Base-by-base conservation (phyloP, 306 rosid species). In the Sechiopsis laciniata region DNA sequence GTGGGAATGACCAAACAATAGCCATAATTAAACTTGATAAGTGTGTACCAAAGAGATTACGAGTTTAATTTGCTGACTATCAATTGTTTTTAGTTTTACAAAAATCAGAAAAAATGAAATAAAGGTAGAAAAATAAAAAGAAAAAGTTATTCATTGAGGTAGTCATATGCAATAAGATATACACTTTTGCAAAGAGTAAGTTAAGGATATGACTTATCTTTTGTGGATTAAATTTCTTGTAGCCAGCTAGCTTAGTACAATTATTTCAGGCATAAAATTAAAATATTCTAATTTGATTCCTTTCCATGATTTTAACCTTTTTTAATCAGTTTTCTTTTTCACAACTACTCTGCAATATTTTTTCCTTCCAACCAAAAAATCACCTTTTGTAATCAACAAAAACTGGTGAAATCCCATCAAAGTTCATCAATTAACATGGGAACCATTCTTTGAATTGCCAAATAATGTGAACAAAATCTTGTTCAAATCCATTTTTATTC, bases 281-380 rank as follows among this genome's bases (percentile, higher is more conserved):
- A 63, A 5, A 63, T 63, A 63, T 66, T 45, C 72, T 10, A 10
- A 66, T 68, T 68, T 68, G 73, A 24, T 68, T 19, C 57, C 57
- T 42, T 68, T 68, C 73, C 42, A 46, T 68, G 73, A 48, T 46
- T 15, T 9, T 13, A 21, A 48, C 40, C 7, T 46, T 68, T 67
- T 20, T 67, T 10, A 11, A 45, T 17, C 29, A 19, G 45, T 67
- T 67, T 45, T 55, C 52, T 37, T 40, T 65, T 67, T 67, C 55
- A 42, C 17, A 5, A 13, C 55, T 10, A 67, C 35, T 67, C 54
- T 42, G 13, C 16, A 10, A 32, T 11, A 0, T 2, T 14, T 29
- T 65, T 67, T 42, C 8, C 53, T 16, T 65, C 26, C 54, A 42
- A 63, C 17, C 42, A 63, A n/a, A 63, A 16, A 35, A 7, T 2